A percentile compares a stretch with the other conserved stretches of the same genome.
These are phyloP conservation scores for Fusarium cicatricum DNA, from an alignment of 2,329 filamentous ascomycete genomes.

Conservation along the genomic window DNA sequence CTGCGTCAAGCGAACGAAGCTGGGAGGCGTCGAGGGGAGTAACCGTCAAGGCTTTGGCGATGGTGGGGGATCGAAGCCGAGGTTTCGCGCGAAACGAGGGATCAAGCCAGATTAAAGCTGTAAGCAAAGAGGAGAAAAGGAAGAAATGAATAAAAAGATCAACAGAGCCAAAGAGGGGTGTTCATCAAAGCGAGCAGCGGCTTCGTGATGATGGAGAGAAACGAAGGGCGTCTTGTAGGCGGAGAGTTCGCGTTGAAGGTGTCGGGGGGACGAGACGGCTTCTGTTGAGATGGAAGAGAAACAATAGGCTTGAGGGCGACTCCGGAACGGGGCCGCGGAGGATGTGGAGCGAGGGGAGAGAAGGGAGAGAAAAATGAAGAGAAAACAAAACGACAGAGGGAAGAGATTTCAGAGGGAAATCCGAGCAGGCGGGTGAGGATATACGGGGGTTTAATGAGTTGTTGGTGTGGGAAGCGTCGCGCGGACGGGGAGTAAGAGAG, in stretches of 20 bases:
- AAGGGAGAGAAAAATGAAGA: slow-evolving; percentile 41
- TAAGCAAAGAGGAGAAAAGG: slow-evolving; percentile 52
- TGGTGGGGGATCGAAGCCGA: slow-evolving; percentile 44
- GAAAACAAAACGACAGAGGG: slow-evolving; percentile 44
- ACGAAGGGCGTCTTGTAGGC: slow-evolving; percentile 43
- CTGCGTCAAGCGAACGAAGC: slow-evolving; percentile 57
- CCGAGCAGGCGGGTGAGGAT: slow-evolving; percentile 39
- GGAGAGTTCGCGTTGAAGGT: slow-evolving; percentile 31
- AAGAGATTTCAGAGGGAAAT: slow-evolving; percentile 44
- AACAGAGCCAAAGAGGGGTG: slow-evolving; percentile 39
- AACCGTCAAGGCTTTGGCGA: slow-evolving; percentile 53
- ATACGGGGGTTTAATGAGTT: slow-evolving; percentile 48
- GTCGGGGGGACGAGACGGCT: slow-evolving; percentile 32
- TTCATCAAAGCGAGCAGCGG: slow-evolving; percentile 40
- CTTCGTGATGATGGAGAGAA: slow-evolving; percentile 39
- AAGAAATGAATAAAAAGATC: slow-evolving; percentile 42
- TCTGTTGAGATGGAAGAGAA: slow-evolving; percentile 41
- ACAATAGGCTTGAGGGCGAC: slow-evolving; percentile 38
- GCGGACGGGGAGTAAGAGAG: slow-evolving; percentile 27
- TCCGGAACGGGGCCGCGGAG: slow-evolving; percentile 45
- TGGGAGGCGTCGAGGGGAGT: slow-evolving; percentile 43
- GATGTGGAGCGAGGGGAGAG: slow-evolving; percentile 44
- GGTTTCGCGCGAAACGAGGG: slow-evolving; percentile 41
- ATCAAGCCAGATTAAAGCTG: slow-evolving; percentile 52
- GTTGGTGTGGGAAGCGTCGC: slow-evolving; percentile 40